Evolutionary conservation across 805 yeast species (phyloP), one percentile per base, ranked within the genome.

Genomic region (Lachancea thermotolerans): DNA sequence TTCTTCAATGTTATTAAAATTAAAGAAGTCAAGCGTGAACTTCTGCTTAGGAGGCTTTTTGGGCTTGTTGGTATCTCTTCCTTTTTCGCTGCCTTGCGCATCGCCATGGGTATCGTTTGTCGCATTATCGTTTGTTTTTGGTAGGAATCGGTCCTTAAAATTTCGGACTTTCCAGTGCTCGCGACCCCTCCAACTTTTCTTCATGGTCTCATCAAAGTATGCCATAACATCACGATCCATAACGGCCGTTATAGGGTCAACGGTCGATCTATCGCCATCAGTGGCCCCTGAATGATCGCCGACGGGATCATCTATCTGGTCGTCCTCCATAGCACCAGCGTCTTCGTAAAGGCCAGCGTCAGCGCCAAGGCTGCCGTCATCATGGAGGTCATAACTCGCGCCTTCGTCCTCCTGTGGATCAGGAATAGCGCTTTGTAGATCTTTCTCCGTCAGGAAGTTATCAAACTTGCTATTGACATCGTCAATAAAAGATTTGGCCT

Each of bases 131-230:
- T 35, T 29, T 16, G 39, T 18, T 33, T 52, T 45, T 14, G 36
- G 25, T 7, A 37, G 37, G 45, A 37, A 21, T 37, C 42, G 50
- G 51, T 72, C 71, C 55, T 78, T 82, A 39, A 82, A 62, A 11
- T 78, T 75, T 35, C 75, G 69, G 10, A 91, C 83, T 64, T 84
- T 85, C 97, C 97, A 91, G 65, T 87, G 95, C 52, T 86, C 91
- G 11, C 91, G 85, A 8, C 97, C 97, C 27, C 95, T 77, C 96
- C 97, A 90, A 59, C 79, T 84, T 38, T 62, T 62, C 46, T 72
- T 76, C 64, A 87, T 71, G 16, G 79, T 73, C 43, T 79, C 80
- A 59, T 89, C 96, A 63, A 88, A 88, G 59, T 87, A 84, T 2
- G 89, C 83, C 76, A 86, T 78, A 35, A 87, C 65, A 55, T 82